Base-by-base conservation (phyloP, 306 rosid genomes). In the Pyrus pyrifolia region DNA sequence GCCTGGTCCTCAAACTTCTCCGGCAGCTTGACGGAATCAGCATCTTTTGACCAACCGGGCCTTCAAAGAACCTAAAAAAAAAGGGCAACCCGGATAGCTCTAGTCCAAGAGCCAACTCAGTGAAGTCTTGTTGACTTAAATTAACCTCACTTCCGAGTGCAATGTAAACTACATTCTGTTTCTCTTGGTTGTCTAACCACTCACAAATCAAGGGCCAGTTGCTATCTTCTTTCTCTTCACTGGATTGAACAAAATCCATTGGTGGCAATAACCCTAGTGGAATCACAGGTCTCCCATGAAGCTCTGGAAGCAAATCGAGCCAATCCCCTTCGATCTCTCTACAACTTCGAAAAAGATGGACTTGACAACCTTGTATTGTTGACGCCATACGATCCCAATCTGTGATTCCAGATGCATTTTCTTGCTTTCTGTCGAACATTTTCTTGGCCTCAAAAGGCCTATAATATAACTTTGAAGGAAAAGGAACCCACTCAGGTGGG, bases 91-190 rank as follows among this genome's bases (percentile, higher is more conserved):
- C 80, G 3, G 88, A 86, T 46, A 75, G 81, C 65, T 88, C 88
- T 22, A 86, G 66, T 40, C 87, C 88, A 11, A 83, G 74, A 46
- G 83, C 89, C 49, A 86, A 72, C 78, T 85, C 87, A 0, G 30
- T 33, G 12, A 79, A 21, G 4, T 71, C 81, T 11, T 67, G 25
- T 70, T 79, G 73, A 55, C 68, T 79, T 21, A 73, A 73, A 30
- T 66, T 71, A 4, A 62, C 51, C 59, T 83, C 86, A 42, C 86
- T 84, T 7, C 93, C 91, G 70, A 87, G 78, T 40, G 91, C 89
- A 72, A 85, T 72, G 75, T 80, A 89, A 52, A 89, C 88, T 12
- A 89, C 90, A 0, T 87, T 84, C 30, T 82, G n/a, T 21, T 21
- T 70, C 1, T 59, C 46, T 27, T 59, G 74, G 35, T 65, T 76